Conservation (phyloP, 2,329 filamentous ascomycete species). For the Sporothrix curviconia region DNA sequence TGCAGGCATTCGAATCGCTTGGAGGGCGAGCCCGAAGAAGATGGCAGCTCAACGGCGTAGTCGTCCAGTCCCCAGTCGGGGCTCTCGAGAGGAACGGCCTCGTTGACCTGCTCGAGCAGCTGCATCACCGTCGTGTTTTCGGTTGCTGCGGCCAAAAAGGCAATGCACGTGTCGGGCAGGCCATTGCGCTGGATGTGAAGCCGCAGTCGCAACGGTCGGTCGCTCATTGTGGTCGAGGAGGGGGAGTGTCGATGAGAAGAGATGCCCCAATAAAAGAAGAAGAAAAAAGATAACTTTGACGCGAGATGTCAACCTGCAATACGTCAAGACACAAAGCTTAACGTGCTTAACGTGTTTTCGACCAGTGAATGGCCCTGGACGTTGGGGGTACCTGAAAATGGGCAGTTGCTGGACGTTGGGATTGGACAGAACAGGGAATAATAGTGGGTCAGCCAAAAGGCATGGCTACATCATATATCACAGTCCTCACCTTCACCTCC, state of each 20-base stretch:
- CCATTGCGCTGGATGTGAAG: conserved; percentile 66
- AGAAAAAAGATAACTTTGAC: too few relatives aligned
- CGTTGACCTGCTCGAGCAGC: conserved; percentile 72
- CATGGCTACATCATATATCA: too few relatives aligned
- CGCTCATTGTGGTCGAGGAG: conserved; percentile 25
- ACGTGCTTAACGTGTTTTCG: neutral
- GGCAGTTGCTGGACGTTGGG: too few relatives aligned
- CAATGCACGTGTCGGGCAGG: conserved; percentile 63
- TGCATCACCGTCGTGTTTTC: conserved; percentile 64
- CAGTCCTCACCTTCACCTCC: too few relatives aligned
- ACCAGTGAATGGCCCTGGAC: too few relatives aligned
- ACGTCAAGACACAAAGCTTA: too few relatives aligned
- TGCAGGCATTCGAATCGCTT: conserved; percentile 73
- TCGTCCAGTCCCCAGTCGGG: conserved; percentile 82
- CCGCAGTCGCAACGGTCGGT: conserved; percentile 59
- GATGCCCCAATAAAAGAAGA: neutral
- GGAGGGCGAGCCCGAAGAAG: conserved; percentile 42
- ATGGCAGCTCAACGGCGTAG: conserved; percentile 71
- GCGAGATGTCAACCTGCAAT: too few relatives aligned
- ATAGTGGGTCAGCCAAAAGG: too few relatives aligned
- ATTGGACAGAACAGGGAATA: too few relatives aligned
- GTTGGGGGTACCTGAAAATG: too few relatives aligned
- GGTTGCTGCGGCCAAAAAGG: conserved; percentile 59
- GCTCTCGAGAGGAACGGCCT: conserved; percentile 73
- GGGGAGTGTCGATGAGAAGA: neutral